These are phyloP conservation scores for Auricularia cornea DNA, from an alignment of 768 basidiomycete genomes.

Conservation along the genomic window DNA sequence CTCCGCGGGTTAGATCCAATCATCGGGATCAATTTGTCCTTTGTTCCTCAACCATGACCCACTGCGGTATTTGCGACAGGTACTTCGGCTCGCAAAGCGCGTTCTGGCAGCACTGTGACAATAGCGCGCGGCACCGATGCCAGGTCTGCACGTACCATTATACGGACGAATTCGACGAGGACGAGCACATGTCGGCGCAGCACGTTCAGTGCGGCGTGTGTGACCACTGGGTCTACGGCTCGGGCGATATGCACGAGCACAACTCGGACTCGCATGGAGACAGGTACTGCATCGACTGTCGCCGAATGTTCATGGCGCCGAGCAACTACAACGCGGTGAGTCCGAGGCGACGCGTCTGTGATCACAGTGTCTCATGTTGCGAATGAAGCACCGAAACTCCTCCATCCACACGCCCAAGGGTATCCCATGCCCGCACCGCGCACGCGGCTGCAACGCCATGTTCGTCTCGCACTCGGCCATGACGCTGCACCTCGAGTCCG, in stretches of 20 bases:
- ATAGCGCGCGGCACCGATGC: conserved; percentile 44
- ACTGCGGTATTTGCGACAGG: conserved; percentile 34
- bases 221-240: conserved; percentile 27
- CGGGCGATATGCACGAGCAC: conserved; percentile 24
- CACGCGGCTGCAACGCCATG: conserved; percentile 32
- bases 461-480: conserved; percentile 52
- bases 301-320: not conserved
- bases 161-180: conserved; percentile 24
- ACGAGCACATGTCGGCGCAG: conserved; percentile 34
- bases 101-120: conserved; percentile 26
- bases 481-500: conserved; percentile 55
- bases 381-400: conserved; percentile 53
- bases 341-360: too few relatives aligned
- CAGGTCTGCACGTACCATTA: conserved; percentile 42
- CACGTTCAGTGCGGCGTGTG: conserved; percentile 20
- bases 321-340: conserved; percentile 34
- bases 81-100: conserved; percentile 24
- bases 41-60: conserved; percentile 18
- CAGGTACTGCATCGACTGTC: not conserved
- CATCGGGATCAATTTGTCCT: too few relatives aligned
- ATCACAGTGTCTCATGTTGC: too few relatives aligned
- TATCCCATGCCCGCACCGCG: conserved; percentile 22
- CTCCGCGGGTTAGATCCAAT: too few relatives aligned
- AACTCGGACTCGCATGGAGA: not conserved
- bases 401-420: conserved; percentile 36